phyloP scores from a whole-genome alignment of 352 stramenopile genomes.

The Thraustotheca clavata region DNA sequence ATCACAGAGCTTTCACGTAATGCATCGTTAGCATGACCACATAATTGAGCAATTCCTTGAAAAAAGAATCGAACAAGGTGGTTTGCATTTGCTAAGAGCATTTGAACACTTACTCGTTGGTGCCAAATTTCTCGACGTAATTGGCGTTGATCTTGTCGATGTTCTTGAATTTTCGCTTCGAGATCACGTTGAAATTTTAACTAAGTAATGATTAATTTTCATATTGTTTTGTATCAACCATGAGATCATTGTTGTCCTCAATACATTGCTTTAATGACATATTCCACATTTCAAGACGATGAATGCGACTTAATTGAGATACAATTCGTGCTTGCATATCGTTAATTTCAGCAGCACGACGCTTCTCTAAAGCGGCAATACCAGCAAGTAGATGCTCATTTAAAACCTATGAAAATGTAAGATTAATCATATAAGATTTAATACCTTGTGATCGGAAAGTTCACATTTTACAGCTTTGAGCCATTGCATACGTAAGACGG shows the following conservation, averaged over 20 bases:
- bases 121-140: conserved; percentile 60
- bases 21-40: conserved; percentile 42
- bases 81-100: conserved; percentile 55
- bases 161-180: conserved; percentile 10
- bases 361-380: conserved; percentile 59
- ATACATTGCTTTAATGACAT: conserved; percentile 60
- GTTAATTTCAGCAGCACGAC: conserved; percentile 59
- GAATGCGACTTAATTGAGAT: conserved; percentile 58
- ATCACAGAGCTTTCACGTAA: conserved; percentile 53
- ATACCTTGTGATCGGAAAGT: conserved; percentile 41
- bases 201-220: conserved; percentile 29
- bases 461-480: conserved; percentile 57
- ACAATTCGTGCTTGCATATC: conserved; percentile 69
- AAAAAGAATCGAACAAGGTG: conserved; percentile 60
- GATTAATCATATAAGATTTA: neutral
- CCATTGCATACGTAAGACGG: conserved; percentile 35
- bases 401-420: conserved; percentile 25
- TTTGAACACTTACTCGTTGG: conserved; percentile 56
- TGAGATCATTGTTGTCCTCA: conserved; percentile 41
- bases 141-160: conserved; percentile 29
- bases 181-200: conserved; percentile 41
- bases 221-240: conserved; percentile 35
- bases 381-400: conserved; percentile 60
- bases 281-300: conserved; percentile 77
- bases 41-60: conserved; percentile 44